Percentiles rank a stretch among this genome's conserved stretches.
Conservation (phyloP, 139 green algal genomes). For the Nannochloris sp. region DNA sequence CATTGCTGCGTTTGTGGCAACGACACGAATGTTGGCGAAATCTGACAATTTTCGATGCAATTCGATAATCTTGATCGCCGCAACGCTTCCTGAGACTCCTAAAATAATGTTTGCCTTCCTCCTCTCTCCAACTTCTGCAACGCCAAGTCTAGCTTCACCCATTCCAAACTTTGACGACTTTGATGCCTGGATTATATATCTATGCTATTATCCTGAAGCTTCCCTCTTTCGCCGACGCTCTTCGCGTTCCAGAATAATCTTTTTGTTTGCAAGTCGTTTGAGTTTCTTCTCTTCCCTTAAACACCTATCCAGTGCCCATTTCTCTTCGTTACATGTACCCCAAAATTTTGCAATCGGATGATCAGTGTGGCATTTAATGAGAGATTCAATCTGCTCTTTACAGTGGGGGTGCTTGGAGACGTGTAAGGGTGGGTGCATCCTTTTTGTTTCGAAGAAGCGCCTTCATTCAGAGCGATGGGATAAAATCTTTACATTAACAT, state of each 20-base stretch:
- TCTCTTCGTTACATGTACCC: constrained; percentile 61
- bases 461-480: background rate
- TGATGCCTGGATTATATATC: background rate
- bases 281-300: constrained; percentile 65
- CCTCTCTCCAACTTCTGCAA: constrained; percentile 12
- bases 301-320: constrained; percentile 54
- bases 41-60: constrained; percentile 31
- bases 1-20: constrained; percentile 38
- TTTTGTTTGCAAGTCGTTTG: constrained; percentile 29
- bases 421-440: constrained; percentile 51
- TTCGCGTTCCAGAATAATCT: constrained; percentile 10
- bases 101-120: constrained; percentile 43
- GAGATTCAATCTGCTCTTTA: constrained; percentile 58
- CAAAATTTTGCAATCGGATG: constrained; percentile 53
- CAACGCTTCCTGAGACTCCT: constrained; percentile 59
- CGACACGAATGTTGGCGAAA: constrained; percentile 45
- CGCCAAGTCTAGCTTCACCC: background rate
- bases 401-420: constrained; percentile 39
- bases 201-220: no score
- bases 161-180: background rate
- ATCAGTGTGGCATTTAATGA: constrained; percentile 54
- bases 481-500: background rate
- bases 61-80: constrained; percentile 54
- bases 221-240: background rate
- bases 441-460: background rate